Base-by-base conservation (phyloP, 2,329 filamentous ascomycete species). In the Sporothrix schenckii region DNA sequence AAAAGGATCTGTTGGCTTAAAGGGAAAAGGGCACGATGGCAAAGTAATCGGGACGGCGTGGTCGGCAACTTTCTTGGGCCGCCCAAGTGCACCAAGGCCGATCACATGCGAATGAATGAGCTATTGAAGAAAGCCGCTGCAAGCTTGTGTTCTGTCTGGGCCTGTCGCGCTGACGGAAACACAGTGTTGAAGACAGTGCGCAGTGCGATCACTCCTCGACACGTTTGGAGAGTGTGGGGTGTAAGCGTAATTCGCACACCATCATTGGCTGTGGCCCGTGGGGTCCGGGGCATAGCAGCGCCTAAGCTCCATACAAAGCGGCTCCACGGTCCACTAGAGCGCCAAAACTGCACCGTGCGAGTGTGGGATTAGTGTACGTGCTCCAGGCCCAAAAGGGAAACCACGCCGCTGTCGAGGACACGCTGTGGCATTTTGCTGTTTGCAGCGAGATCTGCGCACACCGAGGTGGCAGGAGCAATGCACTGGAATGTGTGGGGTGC, bases 161-260 rank as follows among this genome's bases (percentile, higher is more conserved):
- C 4, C 3, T 41, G 34, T 19, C 34, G 56, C 39, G 58, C 58
- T 44, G 58, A 63, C 39, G 58, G 58, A 47, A 19, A 47, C 60
- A 66, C 70, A 21, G 70, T 69, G n/a, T n/a, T 9, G 13, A 19
- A 14, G 4, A 66, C 61, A 49, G 49, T 60, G 54, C 34, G 34
- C 58, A 24, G 30, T 21, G 24, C 19, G 21, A 2, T 1, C 39
- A 19, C 27, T 49, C 39, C 52, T 60, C 52, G 60, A 60, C 66
- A 52, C 56, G 34, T 63, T 50, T 47, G 52, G 60, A 66, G 53
- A 47, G 19, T 61, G 60, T 66, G 66, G 58, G 66, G 66, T 30
- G 41, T 27, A 47, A 66, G 65, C 44, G 69, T 70, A 72, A 72
- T 72, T 71, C 66, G 66, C 69, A 24, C 16, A 41, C 53, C n/a